phyloP scores from a whole-genome alignment of 2,329 filamentous ascomycete species.

The Claviceps monticola region DNA sequence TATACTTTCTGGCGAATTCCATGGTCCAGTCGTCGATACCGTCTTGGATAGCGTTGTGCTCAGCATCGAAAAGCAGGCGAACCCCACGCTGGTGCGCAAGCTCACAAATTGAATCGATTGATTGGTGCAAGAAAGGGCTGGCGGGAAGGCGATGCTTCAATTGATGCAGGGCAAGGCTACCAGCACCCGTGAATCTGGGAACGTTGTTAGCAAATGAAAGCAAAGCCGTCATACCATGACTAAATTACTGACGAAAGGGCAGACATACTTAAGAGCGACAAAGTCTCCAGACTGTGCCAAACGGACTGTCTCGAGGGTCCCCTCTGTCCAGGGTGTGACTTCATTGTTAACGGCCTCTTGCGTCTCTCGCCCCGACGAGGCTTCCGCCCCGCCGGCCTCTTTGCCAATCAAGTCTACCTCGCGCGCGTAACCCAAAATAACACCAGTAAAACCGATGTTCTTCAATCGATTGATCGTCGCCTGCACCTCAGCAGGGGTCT shows the following conservation, averaged over 20 bases:
- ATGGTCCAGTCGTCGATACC: constrained; percentile 75
- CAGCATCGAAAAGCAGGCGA: constrained; percentile 70
- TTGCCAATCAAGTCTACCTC: constrained; percentile 60
- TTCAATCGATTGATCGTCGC: constrained; percentile 52
- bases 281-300: constrained; percentile 52
- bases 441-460: constrained; percentile 63
- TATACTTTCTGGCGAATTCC: constrained; percentile 63
- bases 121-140: constrained; percentile 47
- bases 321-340: constrained; percentile 56
- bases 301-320: constrained; percentile 59
- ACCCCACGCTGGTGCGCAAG: constrained; percentile 57
- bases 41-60: constrained; percentile 64
- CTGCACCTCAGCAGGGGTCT: constrained; percentile 54
- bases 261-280: constrained; percentile 45
- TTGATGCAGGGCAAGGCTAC: constrained; percentile 53
- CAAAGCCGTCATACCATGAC: background rate
- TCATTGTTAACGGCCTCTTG: constrained; percentile 40
- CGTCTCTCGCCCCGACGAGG: constrained; percentile 31
- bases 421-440: constrained; percentile 71
- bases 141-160: constrained; percentile 51
- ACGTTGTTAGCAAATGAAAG: background rate
- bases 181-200: constrained; percentile 64
- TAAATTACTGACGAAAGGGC: background rate
- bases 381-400: constrained; percentile 30
- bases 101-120: constrained; percentile 63